These are phyloP conservation scores for Coemansia sp. DNA, from an alignment of 192 early-diverging fungal species.

Conservation along the genomic window DNA sequence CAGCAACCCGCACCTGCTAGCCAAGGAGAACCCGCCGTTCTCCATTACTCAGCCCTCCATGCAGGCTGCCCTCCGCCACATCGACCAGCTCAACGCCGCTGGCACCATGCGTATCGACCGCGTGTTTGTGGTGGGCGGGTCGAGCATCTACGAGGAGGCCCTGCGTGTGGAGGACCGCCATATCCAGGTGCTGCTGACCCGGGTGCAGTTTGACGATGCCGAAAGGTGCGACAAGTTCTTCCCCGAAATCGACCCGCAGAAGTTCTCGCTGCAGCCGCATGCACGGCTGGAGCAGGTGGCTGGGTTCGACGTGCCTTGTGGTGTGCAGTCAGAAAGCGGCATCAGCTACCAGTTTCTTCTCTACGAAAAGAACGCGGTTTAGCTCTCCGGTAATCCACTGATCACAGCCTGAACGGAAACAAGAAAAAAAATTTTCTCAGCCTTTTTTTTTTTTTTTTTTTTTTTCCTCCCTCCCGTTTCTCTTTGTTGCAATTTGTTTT, in stretches of 20 bases:
- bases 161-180: slow-evolving; percentile 57
- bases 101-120: slow-evolving; percentile 25
- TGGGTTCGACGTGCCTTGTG: slow-evolving; percentile 35
- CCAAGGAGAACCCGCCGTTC: slow-evolving; percentile 15
- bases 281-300: slow-evolving; percentile 55
- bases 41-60: slow-evolving; percentile 26
- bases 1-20: slow-evolving; percentile 55
- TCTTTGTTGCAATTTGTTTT: not conserved
- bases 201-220: slow-evolving; percentile 57
- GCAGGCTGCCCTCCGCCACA: slow-evolving; percentile 42
- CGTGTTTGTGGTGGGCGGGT: slow-evolving; percentile 83
- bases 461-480: too few species aligned
- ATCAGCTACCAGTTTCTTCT: slow-evolving; percentile 63
- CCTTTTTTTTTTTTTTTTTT: too few species aligned
- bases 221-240: slow-evolving; percentile 78
- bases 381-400: not conserved
- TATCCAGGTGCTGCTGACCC: slow-evolving; percentile 67
- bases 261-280: slow-evolving; percentile 47
- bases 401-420: not conserved
- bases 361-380: slow-evolving; percentile 24
- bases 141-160: slow-evolving; percentile 68
- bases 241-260: slow-evolving; percentile 54
- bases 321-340: slow-evolving; percentile 55
- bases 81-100: slow-evolving; percentile 35
- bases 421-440: not conserved